phyloP scores from a whole-genome alignment of 2,329 filamentous ascomycete species.

The Trichophyton mentagrophytes region DNA sequence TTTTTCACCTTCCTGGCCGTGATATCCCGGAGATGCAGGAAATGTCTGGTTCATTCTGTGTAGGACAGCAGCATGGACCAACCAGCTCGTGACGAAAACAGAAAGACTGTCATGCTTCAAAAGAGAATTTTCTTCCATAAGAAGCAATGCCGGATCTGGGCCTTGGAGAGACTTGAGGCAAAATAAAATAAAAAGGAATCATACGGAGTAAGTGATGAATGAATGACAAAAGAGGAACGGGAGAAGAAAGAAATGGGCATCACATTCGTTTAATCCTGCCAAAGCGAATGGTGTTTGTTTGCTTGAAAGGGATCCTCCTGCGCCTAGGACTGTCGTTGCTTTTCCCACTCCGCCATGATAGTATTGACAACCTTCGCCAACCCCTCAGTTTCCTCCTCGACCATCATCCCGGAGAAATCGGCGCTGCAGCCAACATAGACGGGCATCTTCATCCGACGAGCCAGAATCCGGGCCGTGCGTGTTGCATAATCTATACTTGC shows the following conservation, averaged over 20 bases:
- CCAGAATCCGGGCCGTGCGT: constrained; percentile 69
- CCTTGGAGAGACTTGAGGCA: not conserved
- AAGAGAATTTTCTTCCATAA: not conserved
- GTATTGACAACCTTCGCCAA: constrained; percentile 62
- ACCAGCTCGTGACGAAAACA: not conserved
- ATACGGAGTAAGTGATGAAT: not conserved
- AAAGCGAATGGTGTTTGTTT: not conserved
- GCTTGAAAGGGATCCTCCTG: not conserved
- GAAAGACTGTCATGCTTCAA: not conserved
- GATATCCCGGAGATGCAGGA: not conserved
- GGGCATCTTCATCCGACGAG: constrained; percentile 57
- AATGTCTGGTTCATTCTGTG: not conserved
- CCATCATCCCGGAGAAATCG: constrained; percentile 63
- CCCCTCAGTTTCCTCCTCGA: constrained; percentile 90
- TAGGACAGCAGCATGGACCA: not conserved
- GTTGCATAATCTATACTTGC: constrained; percentile 75
- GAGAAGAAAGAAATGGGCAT: not conserved
- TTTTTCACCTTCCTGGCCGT: not conserved
- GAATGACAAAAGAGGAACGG: not conserved
- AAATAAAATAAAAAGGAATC: not conserved
- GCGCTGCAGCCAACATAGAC: constrained; percentile 88
- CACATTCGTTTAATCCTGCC: not conserved
- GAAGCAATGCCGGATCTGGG: not conserved
- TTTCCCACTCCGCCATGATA: constrained; percentile 42
- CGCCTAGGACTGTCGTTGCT: constrained; percentile 1